Conservation (phyloP, 2,329 filamentous ascomycete genomes). For the Xylogone sp. region DNA sequence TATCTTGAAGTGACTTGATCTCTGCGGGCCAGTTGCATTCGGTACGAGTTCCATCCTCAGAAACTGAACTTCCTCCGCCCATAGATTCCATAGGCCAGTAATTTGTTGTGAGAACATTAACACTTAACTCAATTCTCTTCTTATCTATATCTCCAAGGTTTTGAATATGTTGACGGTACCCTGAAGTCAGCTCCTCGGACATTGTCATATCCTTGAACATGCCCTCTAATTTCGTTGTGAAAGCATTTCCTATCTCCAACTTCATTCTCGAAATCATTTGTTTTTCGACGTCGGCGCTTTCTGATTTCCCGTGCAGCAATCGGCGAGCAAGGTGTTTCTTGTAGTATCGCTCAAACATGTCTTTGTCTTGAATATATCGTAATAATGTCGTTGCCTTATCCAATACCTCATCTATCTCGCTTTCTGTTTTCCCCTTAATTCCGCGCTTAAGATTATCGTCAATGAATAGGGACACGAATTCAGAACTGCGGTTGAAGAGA, state of each 20-base stretch:
- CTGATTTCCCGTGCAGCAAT: slow-evolving; percentile 81
- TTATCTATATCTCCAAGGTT: slow-evolving; percentile 46
- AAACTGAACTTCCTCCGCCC: slow-evolving; percentile 50
- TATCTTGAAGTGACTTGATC: slow-evolving; percentile 72
- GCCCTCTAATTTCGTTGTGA: slow-evolving; percentile 87
- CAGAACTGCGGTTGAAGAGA: slow-evolving; percentile 76
- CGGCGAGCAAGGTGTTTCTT: slow-evolving; percentile 93
- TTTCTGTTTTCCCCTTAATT: slow-evolving; percentile 87
- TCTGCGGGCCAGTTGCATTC: slow-evolving; percentile 71
- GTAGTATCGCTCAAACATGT: slow-evolving; percentile 95
- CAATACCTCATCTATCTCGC: slow-evolving; percentile 76
- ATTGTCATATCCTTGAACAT: slow-evolving; percentile 98
- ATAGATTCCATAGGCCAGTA: slow-evolving; percentile 94
- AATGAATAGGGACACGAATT: slow-evolving; percentile 94
- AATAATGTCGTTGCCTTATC: slow-evolving; percentile 88
- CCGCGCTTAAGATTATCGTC: slow-evolving; percentile 95
- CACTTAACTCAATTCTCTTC: slow-evolving; percentile 71
- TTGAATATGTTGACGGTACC: slow-evolving; percentile 67
- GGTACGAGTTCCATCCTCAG: slow-evolving; percentile 40
- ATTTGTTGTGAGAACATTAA: slow-evolving; percentile 87
- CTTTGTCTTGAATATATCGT: slow-evolving; percentile 85
- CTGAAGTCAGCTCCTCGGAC: slow-evolving; percentile 75
- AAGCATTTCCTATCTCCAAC: slow-evolving; percentile 89
- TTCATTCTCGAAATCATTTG: slow-evolving; percentile 98
- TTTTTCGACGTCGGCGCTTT: slow-evolving; percentile 89